Evolutionary conservation across 2,329 filamentous ascomycete species (phyloP), one percentile per base, ranked within the genome.

Genomic region (Podosphaera xanthii): DNA sequence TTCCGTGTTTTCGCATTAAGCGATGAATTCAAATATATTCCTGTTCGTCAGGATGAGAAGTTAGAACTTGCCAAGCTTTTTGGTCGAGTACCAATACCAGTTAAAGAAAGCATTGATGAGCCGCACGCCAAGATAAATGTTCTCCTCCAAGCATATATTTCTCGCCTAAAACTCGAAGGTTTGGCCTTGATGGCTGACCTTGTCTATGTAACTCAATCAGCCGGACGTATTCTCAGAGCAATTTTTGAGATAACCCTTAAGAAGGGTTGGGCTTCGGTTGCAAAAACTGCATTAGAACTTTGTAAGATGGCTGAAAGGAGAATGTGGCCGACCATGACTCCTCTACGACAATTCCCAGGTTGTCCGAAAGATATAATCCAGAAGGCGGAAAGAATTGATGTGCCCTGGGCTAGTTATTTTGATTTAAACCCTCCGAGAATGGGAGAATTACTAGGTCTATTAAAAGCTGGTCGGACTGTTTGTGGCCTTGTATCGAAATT

Each of bases 271-370:
- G 82, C 92, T 0, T 84, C 83, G 14, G 92, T 97, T 2, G 87
- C 92, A 7, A 95, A 92, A 73, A 88, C 86, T 62, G 90, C 92
- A 0, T 76, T 98, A 49, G 87, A 95, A 66, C 78, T 98, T 58
- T 98, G 94, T 74, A 98, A 98, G 74, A 97, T 95, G 88, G 92
- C 91, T 0, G 92, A 98, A 75, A 95, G 95, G 76, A 81, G 94
- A 57, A 98, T 98, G 94, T 98, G 92, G 92, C 90, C 91, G 12
- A 97, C 91, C 4, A 98, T 97, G 92, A 87, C 88, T 44, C 92
- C 94, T 9, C 76, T 98, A 38, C 82, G 92, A 59, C 92, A 98
- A 68, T 98, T 98, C 68, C 80, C 85, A 2, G 74, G 75, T 46
- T 95, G 89, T 67, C 82, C 90, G 2, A 77, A 82, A 48, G 91